These are phyloP conservation scores for Cladosporium phlei DNA, from an alignment of 2,329 filamentous ascomycete genomes.

Conservation along the genomic window DNA sequence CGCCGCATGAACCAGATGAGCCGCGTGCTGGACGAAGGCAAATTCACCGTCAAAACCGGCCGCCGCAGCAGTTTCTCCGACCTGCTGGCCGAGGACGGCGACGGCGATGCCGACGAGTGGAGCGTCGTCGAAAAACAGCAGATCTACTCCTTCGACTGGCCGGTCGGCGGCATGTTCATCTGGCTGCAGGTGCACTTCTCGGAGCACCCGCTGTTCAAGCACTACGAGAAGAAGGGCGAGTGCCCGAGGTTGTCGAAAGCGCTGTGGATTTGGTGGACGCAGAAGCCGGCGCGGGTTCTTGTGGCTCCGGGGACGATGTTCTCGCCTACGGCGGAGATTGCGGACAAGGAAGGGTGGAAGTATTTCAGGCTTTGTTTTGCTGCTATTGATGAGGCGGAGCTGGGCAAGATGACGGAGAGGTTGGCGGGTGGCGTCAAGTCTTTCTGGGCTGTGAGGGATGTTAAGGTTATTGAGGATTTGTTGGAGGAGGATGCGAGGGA, in stretches of 20 bases:
- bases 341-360: conserved; percentile 58
- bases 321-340: conserved; percentile 59
- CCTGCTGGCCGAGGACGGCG: conserved; percentile 17
- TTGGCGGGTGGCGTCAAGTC: conserved; percentile 64
- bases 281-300: conserved; percentile 64
- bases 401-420: conserved; percentile 57
- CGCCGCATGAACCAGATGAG: conserved; percentile 79
- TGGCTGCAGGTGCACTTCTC: conserved; percentile 73
- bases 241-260: conserved; percentile 57
- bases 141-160: conserved; percentile 73
- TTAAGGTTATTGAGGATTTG: conserved; percentile 61
- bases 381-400: conserved; percentile 67
- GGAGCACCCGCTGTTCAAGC: conserved; percentile 63
- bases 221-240: conserved; percentile 38
- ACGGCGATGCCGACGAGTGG: conserved; percentile 56
- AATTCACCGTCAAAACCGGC: conserved; percentile 61
- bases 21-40: conserved; percentile 63
- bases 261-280: conserved; percentile 67
- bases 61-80: conserved; percentile 33
- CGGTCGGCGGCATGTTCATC: conserved; percentile 85
- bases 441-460: conserved; percentile 73
- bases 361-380: conserved; percentile 81
- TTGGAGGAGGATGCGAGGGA: conserved; percentile 37
- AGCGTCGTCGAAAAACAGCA: conserved; percentile 68
- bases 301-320: conserved; percentile 71